A percentile compares a stretch with the other conserved stretches of the same genome.
Conservation (phyloP, 2,329 filamentous ascomycete species). For the Fusarium pseudoanthophilum region DNA sequence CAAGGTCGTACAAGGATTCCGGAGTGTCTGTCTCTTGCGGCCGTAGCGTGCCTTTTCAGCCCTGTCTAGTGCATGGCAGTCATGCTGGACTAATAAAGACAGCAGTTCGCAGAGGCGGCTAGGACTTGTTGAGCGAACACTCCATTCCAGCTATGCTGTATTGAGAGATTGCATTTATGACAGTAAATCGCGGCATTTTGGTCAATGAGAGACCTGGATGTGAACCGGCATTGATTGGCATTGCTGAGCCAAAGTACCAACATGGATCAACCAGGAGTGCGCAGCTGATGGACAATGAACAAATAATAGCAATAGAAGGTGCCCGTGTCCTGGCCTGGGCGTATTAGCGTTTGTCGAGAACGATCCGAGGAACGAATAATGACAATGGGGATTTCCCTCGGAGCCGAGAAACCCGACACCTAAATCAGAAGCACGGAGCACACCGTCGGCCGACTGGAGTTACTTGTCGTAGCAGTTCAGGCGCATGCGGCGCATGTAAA, state of each 20-base stretch:
- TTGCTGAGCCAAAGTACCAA: background rate
- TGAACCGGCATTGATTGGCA: background rate
- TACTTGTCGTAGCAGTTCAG: conserved; percentile 13
- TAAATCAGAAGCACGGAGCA: conserved; percentile 28
- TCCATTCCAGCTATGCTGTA: conserved; percentile 18
- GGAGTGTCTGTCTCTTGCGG: background rate
- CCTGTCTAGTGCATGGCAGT: conserved; percentile 32
- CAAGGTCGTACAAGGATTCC: background rate
- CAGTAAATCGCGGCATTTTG: conserved; percentile 9
- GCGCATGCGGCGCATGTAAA: conserved; percentile 33
- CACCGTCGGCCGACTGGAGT: conserved; percentile 37
- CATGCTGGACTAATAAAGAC: conserved; percentile 6
- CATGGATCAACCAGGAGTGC: background rate
- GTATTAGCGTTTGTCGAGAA: conserved; percentile 4
- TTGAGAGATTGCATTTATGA: conserved; percentile 7
- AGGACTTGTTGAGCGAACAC: conserved; percentile 9
- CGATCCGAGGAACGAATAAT: conserved; percentile 6
- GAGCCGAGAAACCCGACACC: conserved; percentile 38
- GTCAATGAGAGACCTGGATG: background rate
- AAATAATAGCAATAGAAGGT: background rate
- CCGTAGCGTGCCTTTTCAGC: conserved; percentile 30
- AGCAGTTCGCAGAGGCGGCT: conserved; percentile 8
- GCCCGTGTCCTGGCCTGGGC: background rate
- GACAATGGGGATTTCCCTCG: conserved; percentile 17
- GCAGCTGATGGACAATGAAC: background rate